Base-by-base conservation (phyloP, 495 filamentous ascomycete genomes). In the Penicillium flavigenum region DNA sequence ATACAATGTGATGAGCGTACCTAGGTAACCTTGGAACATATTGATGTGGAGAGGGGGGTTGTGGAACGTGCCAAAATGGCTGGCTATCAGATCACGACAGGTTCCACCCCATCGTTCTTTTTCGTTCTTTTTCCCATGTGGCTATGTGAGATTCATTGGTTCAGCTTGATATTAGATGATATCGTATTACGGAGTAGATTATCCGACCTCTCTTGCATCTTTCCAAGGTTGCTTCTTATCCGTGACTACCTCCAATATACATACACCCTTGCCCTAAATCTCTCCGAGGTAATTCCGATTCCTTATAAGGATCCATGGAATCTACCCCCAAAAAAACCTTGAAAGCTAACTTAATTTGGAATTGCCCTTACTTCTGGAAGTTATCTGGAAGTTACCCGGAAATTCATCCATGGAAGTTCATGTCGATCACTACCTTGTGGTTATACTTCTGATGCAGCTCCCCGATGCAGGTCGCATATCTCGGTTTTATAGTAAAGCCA, bases 31-130 rank as follows among this genome's bases (percentile, higher is more conserved):
- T 26, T 26, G 24, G 24, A 27, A 29, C 24, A n/a, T 32, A 54
- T 11, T 17, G 12, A 26, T 49, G 63, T 65, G 63, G 65, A 65
- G 61, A 61, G 49, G 7, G 38, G 9, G 42, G 51, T 12, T 12
- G 47, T 17, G 43, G 49, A 74, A 74, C 72, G 72, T 74, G 72
- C 63, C 51, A 39, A 63, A 70, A 74, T 68, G 70, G 68, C 60
- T 72, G 72, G 72, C 65, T 66, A 57, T 52, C 44, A 66, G 54
- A 62, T 58, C 63, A 51, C 34, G 39, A 9, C 19, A 5, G 54
- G 59, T 48, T 38, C 34, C 34, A 59, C 52, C 32, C 9, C 51
- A 61, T 48, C 58, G 54, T 24, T 27, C 51, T 20, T 22, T 22
- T 65, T 48, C 58, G 54, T 24, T 27, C 51, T 20, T 22, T 22